A percentile compares a stretch with the other conserved stretches of the same genome.
These are phyloP conservation scores for Boletus eberwhitei DNA, from an alignment of 768 basidiomycete species.

Conservation along the genomic window DNA sequence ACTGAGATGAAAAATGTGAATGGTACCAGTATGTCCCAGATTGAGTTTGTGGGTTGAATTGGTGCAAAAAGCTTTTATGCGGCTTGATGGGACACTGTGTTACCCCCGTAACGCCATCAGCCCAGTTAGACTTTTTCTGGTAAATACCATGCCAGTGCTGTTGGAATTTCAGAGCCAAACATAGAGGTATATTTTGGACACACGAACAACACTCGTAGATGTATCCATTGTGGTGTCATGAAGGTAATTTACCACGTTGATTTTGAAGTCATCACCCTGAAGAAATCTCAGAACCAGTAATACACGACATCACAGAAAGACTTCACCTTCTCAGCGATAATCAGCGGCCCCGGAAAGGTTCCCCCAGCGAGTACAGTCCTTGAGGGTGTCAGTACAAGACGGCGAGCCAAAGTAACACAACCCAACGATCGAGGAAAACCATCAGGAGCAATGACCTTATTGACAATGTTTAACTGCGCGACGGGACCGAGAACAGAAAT, in stretches of 20 bases:
- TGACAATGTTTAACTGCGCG: constrained; percentile 37
- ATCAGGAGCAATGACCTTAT: constrained; percentile 44
- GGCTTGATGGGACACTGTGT: constrained; percentile 32
- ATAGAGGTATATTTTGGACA: not conserved
- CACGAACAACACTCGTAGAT: constrained; percentile 48
- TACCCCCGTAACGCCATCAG: constrained; percentile 44
- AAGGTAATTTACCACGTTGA: constrained; percentile 46
- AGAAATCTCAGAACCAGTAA: constrained; percentile 10
- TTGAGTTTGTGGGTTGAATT: constrained; percentile 22
- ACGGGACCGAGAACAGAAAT: constrained; percentile 17
- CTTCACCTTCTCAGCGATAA: constrained; percentile 36
- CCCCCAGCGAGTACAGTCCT: constrained; percentile 42
- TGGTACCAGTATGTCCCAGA: constrained; percentile 36
- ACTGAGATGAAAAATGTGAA: constrained; percentile 38
- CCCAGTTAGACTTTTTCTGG: constrained; percentile 42
- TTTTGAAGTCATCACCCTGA: constrained; percentile 34
- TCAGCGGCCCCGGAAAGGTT: constrained; percentile 43
- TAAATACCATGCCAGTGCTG: constrained; percentile 59
- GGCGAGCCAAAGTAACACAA: not conserved
- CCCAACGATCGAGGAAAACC: constrained; percentile 41
- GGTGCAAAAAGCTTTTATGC: constrained; percentile 17
- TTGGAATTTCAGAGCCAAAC: not conserved
- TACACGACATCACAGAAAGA: not conserved
- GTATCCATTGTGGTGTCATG: constrained; percentile 46
- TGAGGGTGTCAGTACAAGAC: not conserved